These are phyloP conservation scores for Ophiostoma piceae DNA, from an alignment of 2,329 filamentous ascomycete genomes.

Conservation along the genomic window DNA sequence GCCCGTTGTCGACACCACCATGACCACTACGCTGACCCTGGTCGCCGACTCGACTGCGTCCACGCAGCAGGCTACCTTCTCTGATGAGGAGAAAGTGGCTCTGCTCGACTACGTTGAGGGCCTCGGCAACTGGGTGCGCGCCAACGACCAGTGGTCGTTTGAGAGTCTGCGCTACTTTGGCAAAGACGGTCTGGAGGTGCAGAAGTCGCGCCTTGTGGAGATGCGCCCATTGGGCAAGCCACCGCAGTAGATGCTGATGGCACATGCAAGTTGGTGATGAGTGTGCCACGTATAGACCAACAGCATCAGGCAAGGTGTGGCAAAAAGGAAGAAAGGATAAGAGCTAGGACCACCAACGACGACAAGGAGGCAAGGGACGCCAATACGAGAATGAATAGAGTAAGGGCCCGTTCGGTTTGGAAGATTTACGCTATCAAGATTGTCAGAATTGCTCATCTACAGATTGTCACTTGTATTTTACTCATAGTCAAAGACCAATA, in stretches of 20 bases:
- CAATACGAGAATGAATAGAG: background rate
- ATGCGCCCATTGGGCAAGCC: background rate
- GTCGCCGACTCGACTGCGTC: background rate
- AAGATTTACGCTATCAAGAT: background rate
- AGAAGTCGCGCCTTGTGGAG: background rate
- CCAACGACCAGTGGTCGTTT: conserved; percentile 30
- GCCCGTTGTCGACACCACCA: background rate
- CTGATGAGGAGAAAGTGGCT: background rate
- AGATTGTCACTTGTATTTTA: background rate
- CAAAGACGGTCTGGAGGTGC: background rate
- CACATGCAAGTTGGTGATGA: background rate
- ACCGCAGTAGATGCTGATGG: background rate
- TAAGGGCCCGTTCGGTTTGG: background rate
- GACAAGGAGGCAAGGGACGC: background rate
- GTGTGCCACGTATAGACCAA: no score
- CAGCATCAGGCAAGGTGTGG: background rate
- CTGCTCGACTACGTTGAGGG: conserved; percentile 24
- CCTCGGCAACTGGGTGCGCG: conserved; percentile 29
- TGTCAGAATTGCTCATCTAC: background rate
- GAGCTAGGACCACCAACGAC: background rate
- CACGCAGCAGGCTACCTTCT: background rate
- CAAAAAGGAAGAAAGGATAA: background rate
- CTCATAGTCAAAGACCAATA: background rate
- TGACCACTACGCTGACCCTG: background rate
- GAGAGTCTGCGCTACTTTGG: conserved; percentile 30